phyloP scores from a whole-genome alignment of 352 stramenopile species.

The Phytophthora foliorum region DNA sequence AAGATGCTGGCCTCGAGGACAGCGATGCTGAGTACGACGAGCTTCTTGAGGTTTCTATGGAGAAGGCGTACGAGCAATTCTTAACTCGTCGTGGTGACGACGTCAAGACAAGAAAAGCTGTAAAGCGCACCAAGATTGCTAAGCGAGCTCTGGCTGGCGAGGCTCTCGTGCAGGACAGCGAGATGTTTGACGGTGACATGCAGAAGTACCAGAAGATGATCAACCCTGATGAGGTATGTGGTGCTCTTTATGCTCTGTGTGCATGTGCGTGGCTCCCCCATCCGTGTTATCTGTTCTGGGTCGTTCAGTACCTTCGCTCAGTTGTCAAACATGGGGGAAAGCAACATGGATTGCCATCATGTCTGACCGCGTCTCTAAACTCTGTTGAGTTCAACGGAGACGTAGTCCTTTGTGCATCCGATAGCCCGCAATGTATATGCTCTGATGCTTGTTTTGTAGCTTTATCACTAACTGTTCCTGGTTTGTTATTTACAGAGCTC shows the following conservation, averaged over 20 bases:
- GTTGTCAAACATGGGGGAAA: conserved; percentile 94
- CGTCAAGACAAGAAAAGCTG: conserved; percentile 85
- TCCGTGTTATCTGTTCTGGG: conserved; percentile 94
- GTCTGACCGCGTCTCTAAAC: conserved; percentile 72
- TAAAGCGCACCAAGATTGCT: conserved; percentile 88
- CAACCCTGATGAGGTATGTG: conserved; percentile 86
- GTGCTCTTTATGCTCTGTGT: conserved; percentile 28
- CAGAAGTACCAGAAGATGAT: conserved; percentile 90
- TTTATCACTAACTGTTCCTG: conserved; percentile 1
- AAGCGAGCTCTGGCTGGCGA: conserved; percentile 87
- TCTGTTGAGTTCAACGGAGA: conserved; percentile 41
- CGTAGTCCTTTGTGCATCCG: conserved; percentile 84
- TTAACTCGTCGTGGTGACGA: conserved; percentile 79
- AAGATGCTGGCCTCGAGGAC: conserved; percentile 48
- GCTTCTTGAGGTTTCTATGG: conserved; percentile 85
- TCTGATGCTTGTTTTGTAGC: neutral
- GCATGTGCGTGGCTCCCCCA: conserved; percentile 58
- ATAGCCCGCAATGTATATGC: conserved; percentile 48
- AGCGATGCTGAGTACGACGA: conserved; percentile 86
- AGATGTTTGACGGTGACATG: conserved; percentile 87
- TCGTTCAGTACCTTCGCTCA: conserved; percentile 89
- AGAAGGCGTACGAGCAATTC: conserved; percentile 88
- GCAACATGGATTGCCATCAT: conserved; percentile 76
- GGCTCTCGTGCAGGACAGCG: conserved; percentile 77
- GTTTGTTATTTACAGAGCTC: conserved; percentile 71